Conservation (phyloP, 108 stramenopile species). For the Poteriospumella lacustris region DNA sequence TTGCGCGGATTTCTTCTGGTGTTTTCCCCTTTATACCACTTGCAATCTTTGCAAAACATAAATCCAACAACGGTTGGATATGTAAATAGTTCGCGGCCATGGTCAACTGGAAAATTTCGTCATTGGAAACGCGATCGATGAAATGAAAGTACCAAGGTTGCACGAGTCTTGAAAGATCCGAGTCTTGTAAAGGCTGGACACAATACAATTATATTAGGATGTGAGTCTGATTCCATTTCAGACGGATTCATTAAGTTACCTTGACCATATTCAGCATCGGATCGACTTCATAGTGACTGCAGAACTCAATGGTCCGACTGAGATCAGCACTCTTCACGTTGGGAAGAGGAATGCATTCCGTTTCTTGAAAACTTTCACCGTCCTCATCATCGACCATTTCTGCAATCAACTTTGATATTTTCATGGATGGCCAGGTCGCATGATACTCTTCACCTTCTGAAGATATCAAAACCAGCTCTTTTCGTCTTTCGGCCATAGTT, state of each 20-base stretch:
- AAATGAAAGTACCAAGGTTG: slow-evolving; percentile 42
- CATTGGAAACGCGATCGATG: slow-evolving; percentile 33
- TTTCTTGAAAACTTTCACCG: neutral
- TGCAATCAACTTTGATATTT: no score
- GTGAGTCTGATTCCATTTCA: no score
- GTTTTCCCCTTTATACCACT: slow-evolving; percentile 44
- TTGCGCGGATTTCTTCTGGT: slow-evolving; percentile 44
- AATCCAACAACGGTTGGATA: slow-evolving; percentile 40
- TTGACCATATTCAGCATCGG: slow-evolving; percentile 40
- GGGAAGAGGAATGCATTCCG: slow-evolving; percentile 38
- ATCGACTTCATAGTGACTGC: slow-evolving; percentile 37
- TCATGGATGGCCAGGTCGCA: no score
- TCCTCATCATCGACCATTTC: slow-evolving; percentile 44
- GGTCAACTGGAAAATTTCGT: slow-evolving; percentile 46
- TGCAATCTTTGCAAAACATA: slow-evolving; percentile 40
- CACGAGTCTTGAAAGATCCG: slow-evolving; percentile 30
- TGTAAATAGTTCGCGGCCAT: slow-evolving; percentile 49
- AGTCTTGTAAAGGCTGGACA: neutral
- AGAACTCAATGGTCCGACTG: slow-evolving; percentile 39
- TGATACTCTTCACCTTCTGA: no score
- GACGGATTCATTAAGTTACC: no score
- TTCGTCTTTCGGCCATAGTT: no score
- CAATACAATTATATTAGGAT: no score
- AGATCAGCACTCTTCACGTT: slow-evolving; percentile 39
- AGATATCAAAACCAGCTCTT: no score